Base-by-base conservation (phyloP, 495 filamentous ascomycete genomes). In the Aspergillus kassunensis region DNA sequence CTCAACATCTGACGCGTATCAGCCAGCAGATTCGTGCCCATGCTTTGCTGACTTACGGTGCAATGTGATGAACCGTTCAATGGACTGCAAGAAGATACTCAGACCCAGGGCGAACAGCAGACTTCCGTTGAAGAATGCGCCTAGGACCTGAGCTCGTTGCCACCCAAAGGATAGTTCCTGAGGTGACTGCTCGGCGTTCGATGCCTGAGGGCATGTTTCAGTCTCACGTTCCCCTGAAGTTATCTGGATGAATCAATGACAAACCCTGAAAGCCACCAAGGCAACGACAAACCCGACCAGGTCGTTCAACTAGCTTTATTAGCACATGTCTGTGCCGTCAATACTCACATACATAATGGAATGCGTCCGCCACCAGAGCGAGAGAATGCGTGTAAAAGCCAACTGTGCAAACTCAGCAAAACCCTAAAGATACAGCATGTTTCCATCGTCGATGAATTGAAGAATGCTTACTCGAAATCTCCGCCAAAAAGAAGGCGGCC, bases 101-200 rank as follows among this genome's bases (percentile, higher is more conserved):
- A 96, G 75, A 62, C 90, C 95, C n/a, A 97, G 78, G 0, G 85
- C 90, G 48, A 96, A 83, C 25, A 97, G 73, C 62, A 97, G 91
- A 10, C 95, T 89, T 49, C 91, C 90, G 60, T 96, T 97, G 72
- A 95, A 86, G 55, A 95, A 84, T 13, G 90, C 91, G 49, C 90
- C 91, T 3, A 96, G 77, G 7, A 93, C 87, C 71, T 92, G 89
- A 12, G 89, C 86, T 36, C 91, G 84, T 64, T 95, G 82, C 88
- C 88, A 96, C 13, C 77, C 76, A 56, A 77, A 79, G 1, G 76
- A 67, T 3, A 79, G 66, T 0, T 60, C 58, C 46, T 69, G 61
- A 0, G 72, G 74, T 2, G 67, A 63, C 9, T 59, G 48, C 21
- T 59, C 44, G 25, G 55, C 57, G 25, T 55, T 65, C 8, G 65